Percentiles rank a stretch among this genome's conserved stretches.
Conservation (phyloP, 2,329 filamentous ascomycete genomes). For the Bipolaris bicolor region DNA sequence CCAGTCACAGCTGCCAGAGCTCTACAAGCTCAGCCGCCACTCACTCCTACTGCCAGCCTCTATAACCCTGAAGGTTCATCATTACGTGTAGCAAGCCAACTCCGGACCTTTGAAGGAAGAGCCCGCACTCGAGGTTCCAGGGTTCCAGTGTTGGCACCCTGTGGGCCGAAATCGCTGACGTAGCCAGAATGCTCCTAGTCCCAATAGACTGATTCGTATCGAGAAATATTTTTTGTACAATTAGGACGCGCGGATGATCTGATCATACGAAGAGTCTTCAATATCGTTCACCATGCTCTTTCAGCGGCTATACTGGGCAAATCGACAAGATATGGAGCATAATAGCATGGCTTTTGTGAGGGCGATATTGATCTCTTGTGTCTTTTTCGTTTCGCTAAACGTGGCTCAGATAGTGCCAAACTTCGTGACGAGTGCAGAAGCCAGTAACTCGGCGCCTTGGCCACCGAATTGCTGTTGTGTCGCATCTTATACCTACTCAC, state of each 20-base stretch:
- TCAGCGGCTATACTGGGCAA: background rate
- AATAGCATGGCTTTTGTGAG: background rate
- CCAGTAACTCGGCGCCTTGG: constrained; percentile 2
- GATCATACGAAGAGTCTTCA: background rate
- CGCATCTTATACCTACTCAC: background rate
- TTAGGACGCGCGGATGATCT: background rate
- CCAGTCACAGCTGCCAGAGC: constrained; percentile 8
- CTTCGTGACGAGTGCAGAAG: constrained; percentile 4
- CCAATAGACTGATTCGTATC: constrained; percentile 19
- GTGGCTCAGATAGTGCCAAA: constrained; percentile 9
- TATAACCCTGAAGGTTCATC: background rate
- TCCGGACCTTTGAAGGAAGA: background rate
- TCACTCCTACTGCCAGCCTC: background rate
- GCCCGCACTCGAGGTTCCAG: background rate
- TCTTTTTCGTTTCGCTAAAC: constrained; percentile 8
- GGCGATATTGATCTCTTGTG: constrained; percentile 1
- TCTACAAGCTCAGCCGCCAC: constrained; percentile 1
- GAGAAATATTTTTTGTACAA: constrained; percentile 1
- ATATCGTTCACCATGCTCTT: background rate
- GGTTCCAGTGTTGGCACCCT: background rate
- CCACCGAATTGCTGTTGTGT: background rate
- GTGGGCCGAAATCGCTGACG: constrained; percentile 9
- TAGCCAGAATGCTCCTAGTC: constrained; percentile 9
- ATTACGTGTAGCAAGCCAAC: constrained; percentile 1
- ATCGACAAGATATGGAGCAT: background rate